These are phyloP conservation scores for Nitzschia sp. DNA, from an alignment of 108 stramenopile species.

Conservation along the genomic window DNA sequence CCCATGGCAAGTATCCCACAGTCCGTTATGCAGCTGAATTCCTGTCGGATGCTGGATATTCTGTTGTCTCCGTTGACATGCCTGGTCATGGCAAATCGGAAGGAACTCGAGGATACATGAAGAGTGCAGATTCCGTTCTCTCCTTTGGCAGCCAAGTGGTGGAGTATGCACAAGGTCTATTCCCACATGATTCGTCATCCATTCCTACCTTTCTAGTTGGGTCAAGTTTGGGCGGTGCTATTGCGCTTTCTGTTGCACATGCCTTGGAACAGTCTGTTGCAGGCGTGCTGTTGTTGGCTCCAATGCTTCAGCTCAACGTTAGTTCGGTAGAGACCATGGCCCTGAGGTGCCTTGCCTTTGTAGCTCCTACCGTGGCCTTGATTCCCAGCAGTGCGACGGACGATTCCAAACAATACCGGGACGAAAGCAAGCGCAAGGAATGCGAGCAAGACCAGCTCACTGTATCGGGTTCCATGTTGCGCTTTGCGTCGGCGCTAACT, in stretches of 20 bases:
- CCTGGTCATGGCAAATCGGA: constrained; percentile 75
- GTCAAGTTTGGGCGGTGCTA: constrained; percentile 81
- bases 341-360: constrained; percentile 40
- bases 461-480: constrained; percentile 26
- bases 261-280: constrained; percentile 27
- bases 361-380: constrained; percentile 47
- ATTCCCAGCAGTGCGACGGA: constrained; percentile 70
- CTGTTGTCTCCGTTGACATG: constrained; percentile 65
- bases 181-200: not conserved
- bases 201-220: constrained; percentile 65
- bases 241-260: constrained; percentile 66
- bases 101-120: constrained; percentile 60
- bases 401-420: constrained; percentile 71
- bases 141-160: constrained; percentile 57
- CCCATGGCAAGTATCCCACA: constrained; percentile 77
- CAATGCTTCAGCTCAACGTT: constrained; percentile 75
- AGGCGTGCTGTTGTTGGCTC: constrained; percentile 74
- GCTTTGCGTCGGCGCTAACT: constrained; percentile 57
- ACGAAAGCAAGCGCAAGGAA: constrained; percentile 61
- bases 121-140: constrained; percentile 54
- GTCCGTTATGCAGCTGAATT: constrained; percentile 75
- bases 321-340: constrained; percentile 33
- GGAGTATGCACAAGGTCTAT: constrained; percentile 41
- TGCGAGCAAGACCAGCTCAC: constrained; percentile 60
- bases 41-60: constrained; percentile 50